Evolutionary conservation across 2,329 filamentous ascomycete genomes (phyloP).

Genomic region (Penicillium decumbens): DNA sequence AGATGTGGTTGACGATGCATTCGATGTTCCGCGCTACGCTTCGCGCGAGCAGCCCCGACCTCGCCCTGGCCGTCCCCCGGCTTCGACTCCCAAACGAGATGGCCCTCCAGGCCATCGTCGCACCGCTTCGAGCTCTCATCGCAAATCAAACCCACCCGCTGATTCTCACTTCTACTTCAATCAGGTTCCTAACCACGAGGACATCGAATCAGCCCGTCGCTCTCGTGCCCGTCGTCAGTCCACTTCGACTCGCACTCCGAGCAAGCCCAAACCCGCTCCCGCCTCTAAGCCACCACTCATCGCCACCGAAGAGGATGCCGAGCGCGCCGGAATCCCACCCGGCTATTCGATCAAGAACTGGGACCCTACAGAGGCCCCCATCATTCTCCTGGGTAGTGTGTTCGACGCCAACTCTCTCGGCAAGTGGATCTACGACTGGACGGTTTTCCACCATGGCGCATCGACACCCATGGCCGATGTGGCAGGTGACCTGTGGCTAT

Average conservation of each 20-base stretch:
- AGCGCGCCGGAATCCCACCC: conserved; percentile 65
- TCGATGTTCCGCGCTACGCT: conserved; percentile 44
- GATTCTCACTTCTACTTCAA: conserved; percentile 50
- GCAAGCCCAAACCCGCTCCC: conserved; percentile 39
- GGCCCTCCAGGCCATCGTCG: conserved; percentile 22
- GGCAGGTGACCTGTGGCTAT: conserved; percentile 90
- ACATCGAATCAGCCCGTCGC: conserved; percentile 46
- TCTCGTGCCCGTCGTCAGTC: conserved; percentile 53
- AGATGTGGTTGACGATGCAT: conserved; percentile 55
- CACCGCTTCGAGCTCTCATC: conserved; percentile 33
- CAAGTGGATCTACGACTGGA: conserved; percentile 99
- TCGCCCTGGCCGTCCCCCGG: conserved; percentile 22
- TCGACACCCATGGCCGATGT: conserved; percentile 81
- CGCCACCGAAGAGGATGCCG: conserved; percentile 63
- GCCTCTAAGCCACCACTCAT: conserved; percentile 41
- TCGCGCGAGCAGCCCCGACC: conserved; percentile 43
- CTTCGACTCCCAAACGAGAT: conserved; percentile 22
- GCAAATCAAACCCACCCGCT: conserved; percentile 44
- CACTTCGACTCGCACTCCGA: conserved; percentile 46
- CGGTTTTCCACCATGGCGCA: conserved; percentile 80
- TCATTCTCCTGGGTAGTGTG: conserved; percentile 88
- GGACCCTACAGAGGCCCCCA: conserved; percentile 91
- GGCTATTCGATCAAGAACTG: conserved; percentile 98
- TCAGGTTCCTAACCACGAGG: conserved; percentile 55
- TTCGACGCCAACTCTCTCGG: conserved; percentile 96